Conservation (phyloP, 2,329 filamentous ascomycete genomes). For the Curvularia sp. region DNA sequence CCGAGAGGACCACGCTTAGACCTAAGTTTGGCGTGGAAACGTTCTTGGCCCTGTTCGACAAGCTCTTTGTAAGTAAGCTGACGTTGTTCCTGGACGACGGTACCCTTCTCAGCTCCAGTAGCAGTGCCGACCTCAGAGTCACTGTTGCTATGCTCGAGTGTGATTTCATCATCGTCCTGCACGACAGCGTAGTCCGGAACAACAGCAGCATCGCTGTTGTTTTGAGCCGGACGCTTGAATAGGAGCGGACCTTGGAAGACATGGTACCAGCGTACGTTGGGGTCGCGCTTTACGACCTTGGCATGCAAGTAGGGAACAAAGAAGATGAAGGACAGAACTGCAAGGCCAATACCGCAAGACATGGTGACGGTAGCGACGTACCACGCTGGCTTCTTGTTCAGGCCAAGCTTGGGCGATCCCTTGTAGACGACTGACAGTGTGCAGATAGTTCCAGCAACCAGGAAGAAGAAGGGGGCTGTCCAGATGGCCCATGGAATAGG, state of each 20-base stretch:
- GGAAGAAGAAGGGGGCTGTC: constrained; percentile 78
- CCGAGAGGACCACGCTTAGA: constrained; percentile 72
- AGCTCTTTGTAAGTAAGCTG: constrained; percentile 69
- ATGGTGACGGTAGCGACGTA: constrained; percentile 73
- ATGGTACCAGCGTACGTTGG: constrained; percentile 69
- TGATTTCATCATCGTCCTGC: constrained; percentile 64
- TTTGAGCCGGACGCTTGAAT: constrained; percentile 62
- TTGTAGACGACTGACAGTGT: constrained; percentile 83
- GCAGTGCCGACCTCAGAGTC: constrained; percentile 45
- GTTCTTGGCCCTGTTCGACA: constrained; percentile 62
- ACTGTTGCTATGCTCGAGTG: constrained; percentile 26
- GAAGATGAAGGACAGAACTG: constrained; percentile 68
- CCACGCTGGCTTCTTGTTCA: constrained; percentile 71
- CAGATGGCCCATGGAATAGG: constrained; percentile 76
- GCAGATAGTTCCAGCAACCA: constrained; percentile 76
- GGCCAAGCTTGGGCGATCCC: constrained; percentile 72
- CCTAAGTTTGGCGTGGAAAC: constrained; percentile 69
- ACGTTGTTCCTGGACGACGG: constrained; percentile 54
- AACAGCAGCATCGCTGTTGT: constrained; percentile 61
- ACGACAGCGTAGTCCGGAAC: constrained; percentile 81
- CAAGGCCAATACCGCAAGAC: constrained; percentile 68
- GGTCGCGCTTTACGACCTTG: constrained; percentile 73
- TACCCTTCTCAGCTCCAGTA: constrained; percentile 45
- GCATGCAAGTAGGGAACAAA: constrained; percentile 75
- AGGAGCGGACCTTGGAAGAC: constrained; percentile 67